Evolutionary conservation across 208 protist species (phyloP).

Genomic region (Leishmania guyanensis): DNA sequence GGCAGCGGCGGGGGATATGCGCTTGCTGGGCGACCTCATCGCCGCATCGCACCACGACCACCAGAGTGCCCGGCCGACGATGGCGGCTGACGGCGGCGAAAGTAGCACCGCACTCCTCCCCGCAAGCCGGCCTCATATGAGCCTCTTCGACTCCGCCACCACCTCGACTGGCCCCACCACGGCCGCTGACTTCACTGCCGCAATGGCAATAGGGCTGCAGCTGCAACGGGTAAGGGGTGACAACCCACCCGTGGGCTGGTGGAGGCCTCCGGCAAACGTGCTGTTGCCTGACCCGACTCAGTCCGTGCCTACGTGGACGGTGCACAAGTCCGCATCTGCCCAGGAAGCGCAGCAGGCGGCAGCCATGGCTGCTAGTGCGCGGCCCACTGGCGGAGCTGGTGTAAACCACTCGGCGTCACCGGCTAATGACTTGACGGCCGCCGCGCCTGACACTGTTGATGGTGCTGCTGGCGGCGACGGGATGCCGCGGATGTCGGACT

Average conservation of each 20-base stretch:
- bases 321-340: conserved; percentile 12
- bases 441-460: neutral
- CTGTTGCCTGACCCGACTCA: conserved; percentile 28
- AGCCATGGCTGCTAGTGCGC: conserved; percentile 1
- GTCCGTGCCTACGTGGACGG: conserved; percentile 6
- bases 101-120: neutral
- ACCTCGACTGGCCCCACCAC: neutral
- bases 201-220: conserved; percentile 4
- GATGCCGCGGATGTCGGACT: neutral
- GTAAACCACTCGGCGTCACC: neutral
- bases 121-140: neutral
- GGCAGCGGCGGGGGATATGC: conserved; percentile 4
- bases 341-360: conserved; percentile 22
- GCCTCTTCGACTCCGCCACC: neutral
- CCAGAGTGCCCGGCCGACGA: neutral
- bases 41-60: neutral
- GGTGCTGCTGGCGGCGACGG: neutral
- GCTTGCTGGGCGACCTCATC: conserved; percentile 18
- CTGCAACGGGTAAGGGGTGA: conserved; percentile 2
- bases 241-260: conserved; percentile 27
- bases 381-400: neutral
- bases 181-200: conserved; percentile 1
- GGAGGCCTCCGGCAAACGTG: conserved; percentile 33
- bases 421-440: neutral
- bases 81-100: neutral